Percentiles rank a stretch among this genome's conserved stretches.
phyloP scores from a whole-genome alignment of 1,284 basidiomycete genomes.

The Ceratobasidium sp. region DNA sequence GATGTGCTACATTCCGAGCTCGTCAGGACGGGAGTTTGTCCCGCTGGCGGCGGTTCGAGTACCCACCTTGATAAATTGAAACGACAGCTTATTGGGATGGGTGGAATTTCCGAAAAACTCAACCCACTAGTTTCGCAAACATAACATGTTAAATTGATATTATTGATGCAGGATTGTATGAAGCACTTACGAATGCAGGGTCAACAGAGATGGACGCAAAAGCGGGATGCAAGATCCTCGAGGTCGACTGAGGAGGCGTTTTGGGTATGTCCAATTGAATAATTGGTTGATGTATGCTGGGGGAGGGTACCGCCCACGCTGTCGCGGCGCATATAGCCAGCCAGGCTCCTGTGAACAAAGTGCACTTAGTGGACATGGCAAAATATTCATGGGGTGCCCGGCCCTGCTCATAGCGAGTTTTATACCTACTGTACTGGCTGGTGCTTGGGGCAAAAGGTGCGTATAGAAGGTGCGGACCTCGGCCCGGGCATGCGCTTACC shows the following conservation, averaged over 20 bases:
- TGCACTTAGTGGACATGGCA: slow-evolving; percentile 9
- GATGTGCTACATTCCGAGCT: slow-evolving; percentile 6
- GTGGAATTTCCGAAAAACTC: slow-evolving; percentile 38
- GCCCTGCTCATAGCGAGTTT: not conserved
- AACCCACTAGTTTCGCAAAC: slow-evolving; percentile 9
- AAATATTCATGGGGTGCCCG: not conserved
- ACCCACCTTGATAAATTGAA: slow-evolving; percentile 36
- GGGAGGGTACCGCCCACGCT: not conserved
- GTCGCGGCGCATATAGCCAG: slow-evolving; percentile 25
- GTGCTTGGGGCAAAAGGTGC: no score
- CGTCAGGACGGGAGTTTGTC: not conserved
- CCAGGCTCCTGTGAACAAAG: not conserved
- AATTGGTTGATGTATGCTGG: not conserved
- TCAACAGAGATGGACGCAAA: slow-evolving; percentile 35
- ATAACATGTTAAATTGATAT: not conserved
- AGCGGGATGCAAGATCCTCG: slow-evolving; percentile 25
- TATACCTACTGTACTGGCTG: not conserved
- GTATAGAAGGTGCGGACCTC: not conserved
- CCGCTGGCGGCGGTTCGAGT: no score
- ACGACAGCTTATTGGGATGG: slow-evolving; percentile 32
- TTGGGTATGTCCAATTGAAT: slow-evolving; percentile 23
- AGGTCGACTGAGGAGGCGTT: slow-evolving; percentile 14
- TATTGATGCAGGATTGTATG: not conserved
- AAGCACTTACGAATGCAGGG: slow-evolving; percentile 28
- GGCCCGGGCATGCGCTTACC: slow-evolving; percentile 11